Conservation (phyloP, 2,329 filamentous ascomycete genomes). For the Aureobasidium sp. region DNA sequence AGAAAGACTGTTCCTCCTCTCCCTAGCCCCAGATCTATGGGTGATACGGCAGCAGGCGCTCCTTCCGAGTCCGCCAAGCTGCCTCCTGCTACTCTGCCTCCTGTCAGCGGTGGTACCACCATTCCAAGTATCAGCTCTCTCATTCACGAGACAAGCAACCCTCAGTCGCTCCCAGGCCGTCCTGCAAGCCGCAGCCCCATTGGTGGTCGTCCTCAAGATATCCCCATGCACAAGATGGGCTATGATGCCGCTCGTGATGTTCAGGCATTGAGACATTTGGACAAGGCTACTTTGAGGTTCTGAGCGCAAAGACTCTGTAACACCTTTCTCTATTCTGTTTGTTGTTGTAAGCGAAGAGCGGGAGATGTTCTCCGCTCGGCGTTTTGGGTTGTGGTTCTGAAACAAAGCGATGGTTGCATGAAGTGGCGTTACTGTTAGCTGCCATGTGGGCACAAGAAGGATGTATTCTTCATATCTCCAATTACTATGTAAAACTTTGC, state of each 20-base stretch:
- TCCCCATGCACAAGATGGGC: slow-evolving; percentile 32
- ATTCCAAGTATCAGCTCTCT: slow-evolving; percentile 50
- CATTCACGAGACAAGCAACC: slow-evolving; percentile 23
- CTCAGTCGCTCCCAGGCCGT: slow-evolving; percentile 8
- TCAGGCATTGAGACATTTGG: slow-evolving; percentile 29
- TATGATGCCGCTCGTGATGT: slow-evolving; percentile 32
- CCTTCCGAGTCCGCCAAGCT: background rate
- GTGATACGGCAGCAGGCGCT: background rate
- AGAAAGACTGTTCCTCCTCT: slow-evolving; percentile 43
- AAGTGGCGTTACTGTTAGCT: background rate
- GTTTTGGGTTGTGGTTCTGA: background rate
- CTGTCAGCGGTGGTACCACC: slow-evolving; percentile 26
- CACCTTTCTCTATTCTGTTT: background rate
- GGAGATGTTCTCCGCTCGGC: background rate
- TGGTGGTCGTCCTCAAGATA: slow-evolving; percentile 27
- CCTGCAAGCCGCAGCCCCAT: slow-evolving; percentile 26
- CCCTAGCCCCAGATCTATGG: slow-evolving; percentile 15
- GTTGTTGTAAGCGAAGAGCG: background rate
- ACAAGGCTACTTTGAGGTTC: slow-evolving; percentile 30
- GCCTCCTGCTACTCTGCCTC: slow-evolving; percentile 6
- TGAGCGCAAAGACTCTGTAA: background rate
- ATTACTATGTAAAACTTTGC: background rate
- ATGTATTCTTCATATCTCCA: background rate
- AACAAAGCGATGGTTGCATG: background rate
- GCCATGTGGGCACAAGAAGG: background rate